A percentile compares a stretch with the other conserved stretches of the same genome.
phyloP scores from a whole-genome alignment of 805 yeast species.

The Zygosaccharomyces bisporus region DNA sequence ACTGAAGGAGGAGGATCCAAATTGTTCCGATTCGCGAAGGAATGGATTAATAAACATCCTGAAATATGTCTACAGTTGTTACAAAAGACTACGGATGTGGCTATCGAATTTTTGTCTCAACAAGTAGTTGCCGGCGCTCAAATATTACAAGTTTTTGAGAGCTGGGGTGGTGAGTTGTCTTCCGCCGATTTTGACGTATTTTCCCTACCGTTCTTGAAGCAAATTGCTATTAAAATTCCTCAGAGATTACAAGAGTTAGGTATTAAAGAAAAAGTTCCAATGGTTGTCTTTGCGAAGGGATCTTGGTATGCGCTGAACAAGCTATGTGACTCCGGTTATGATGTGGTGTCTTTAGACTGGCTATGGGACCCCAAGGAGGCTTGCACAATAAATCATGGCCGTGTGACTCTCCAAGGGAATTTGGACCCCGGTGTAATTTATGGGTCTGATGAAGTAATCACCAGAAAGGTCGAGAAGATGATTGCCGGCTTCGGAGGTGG shows the following conservation, averaged over 20 bases:
- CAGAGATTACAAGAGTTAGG: conserved; percentile 68
- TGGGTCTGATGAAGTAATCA: conserved; percentile 78
- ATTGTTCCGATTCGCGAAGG: conserved; percentile 83
- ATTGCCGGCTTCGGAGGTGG: conserved; percentile 92
- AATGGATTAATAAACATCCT: conserved; percentile 84
- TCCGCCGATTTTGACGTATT: conserved; percentile 85
- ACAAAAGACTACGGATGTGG: conserved; percentile 77
- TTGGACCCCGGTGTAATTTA: conserved; percentile 93
- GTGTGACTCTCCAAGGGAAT: conserved; percentile 90
- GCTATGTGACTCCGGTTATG: conserved; percentile 75
- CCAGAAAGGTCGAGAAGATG: conserved; percentile 82
- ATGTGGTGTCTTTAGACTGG: conserved; percentile 94
- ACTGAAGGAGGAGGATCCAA: conserved; percentile 96
- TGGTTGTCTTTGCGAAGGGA: conserved; percentile 90
- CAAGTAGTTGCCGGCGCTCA: conserved; percentile 98
- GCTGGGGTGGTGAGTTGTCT: conserved; percentile 97
- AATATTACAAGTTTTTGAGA: conserved; percentile 93
- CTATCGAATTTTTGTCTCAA: conserved; percentile 86
- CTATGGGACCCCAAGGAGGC: conserved; percentile 81
- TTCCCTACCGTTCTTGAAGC: conserved; percentile 80
- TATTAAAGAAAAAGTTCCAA: conserved; percentile 66
- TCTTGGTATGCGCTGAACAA: conserved; percentile 95
- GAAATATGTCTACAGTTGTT: conserved; percentile 66
- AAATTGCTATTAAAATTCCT: conserved; percentile 69
- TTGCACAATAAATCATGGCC: conserved; percentile 62